Base-by-base conservation (phyloP, 257 asterid genomes). In the Verbena officinalis region DNA sequence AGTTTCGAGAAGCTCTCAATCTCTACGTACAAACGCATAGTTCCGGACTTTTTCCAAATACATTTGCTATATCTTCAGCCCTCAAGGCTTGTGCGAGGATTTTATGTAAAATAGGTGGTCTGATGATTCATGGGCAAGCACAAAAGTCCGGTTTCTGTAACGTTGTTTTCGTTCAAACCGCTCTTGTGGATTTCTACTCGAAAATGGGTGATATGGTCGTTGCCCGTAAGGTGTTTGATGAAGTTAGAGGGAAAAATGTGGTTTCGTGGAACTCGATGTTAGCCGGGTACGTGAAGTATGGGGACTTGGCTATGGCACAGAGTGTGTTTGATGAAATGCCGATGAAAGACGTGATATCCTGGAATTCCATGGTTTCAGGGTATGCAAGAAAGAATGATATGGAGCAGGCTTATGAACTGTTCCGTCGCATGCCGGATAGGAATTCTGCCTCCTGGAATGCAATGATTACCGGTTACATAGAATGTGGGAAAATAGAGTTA, bases 201-300 rank as follows among this genome's bases (percentile, higher is more conserved):
- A 93, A 93, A 74, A 33, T 75, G 63, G 94, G 91, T 1, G 83
- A 83, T 21, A 81, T 84, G 91, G 83, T 20, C 24, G 65, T 73
- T 50, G 92, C 97, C 0, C 97, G 80, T 9, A 77, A 65, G 71
- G 78, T 84, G 74, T 88, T 91, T 33, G 85, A 78, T 73, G 90
- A 78, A 72, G 88, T 88, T 76, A 46, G 40, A 7, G 87, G 36
- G 27, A 86, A 67, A 70, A 87, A 86, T 60, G 78, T 90, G 33
- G 95, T 90, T 4, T 76, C 96, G 1, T 93, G 98, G 98, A 93
- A 90, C 75, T 86, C 94, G 30, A 53, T 93, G 67, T 58, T 93
- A 5, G 80, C 86, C 0, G 93, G 94, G 65, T 84, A 93, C 21
- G 79, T 84, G 0, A 91, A 75, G 64, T 58, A 57, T 5, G 91